Conservation (phyloP, 495 filamentous ascomycete genomes). For the Penicillium subrubescens region DNA sequence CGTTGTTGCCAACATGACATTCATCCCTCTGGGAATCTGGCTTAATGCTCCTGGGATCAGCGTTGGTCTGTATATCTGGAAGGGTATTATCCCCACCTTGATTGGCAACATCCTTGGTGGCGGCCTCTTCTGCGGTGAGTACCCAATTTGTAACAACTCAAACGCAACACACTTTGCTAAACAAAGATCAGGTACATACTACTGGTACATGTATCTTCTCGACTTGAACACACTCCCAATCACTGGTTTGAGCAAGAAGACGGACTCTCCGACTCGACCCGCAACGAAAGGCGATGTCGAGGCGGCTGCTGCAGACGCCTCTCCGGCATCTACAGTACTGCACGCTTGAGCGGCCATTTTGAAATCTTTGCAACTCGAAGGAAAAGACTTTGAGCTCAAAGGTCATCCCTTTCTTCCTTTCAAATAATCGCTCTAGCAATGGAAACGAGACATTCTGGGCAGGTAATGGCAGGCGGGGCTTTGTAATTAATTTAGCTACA, state of each 20-base stretch:
- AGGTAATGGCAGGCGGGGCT: not conserved
- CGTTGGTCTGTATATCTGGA: conserved; percentile 63
- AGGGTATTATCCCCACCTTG: conserved; percentile 60
- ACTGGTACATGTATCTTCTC: conserved; percentile 55
- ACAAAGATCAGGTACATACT: conserved; percentile 40
- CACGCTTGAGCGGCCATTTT: not conserved
- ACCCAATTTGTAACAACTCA: not conserved
- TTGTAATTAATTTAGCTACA: not conserved
- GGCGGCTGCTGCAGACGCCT: conserved; percentile 18
- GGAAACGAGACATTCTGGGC: not conserved
- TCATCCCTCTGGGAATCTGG: conserved; percentile 61
- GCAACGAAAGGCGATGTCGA: conserved; percentile 28
- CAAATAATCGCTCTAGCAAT: not conserved
- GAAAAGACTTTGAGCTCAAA: not conserved
- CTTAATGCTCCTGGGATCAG: conserved; percentile 50
- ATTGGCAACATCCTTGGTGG: conserved; percentile 63
- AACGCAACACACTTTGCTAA: not conserved
- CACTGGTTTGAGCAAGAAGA: conserved; percentile 17
- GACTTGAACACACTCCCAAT: conserved; percentile 27
- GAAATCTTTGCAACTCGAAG: too few relatives aligned
- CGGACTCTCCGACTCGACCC: conserved; percentile 1
- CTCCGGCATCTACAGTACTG: not conserved
- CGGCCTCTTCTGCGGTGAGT: conserved; percentile 48
- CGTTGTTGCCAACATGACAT: conserved; percentile 68
- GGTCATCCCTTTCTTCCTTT: not conserved